phyloP scores from a whole-genome alignment of 164 flowering plant genomes.

The Protea cynaroides region DNA sequence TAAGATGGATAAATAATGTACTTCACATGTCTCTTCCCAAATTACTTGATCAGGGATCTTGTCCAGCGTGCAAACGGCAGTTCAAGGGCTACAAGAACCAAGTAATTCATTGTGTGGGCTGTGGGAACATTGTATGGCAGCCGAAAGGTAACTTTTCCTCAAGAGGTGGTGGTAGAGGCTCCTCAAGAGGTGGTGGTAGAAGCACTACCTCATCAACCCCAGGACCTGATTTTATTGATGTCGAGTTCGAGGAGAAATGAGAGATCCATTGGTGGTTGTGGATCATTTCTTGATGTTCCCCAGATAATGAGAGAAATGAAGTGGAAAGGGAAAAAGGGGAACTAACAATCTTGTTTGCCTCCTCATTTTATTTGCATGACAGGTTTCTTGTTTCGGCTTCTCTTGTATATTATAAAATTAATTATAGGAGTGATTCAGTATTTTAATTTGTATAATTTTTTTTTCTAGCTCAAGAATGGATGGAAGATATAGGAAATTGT shows the following conservation, averaged over 20 bases:
- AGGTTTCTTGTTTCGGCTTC: not conserved
- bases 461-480: not conserved
- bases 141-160: slow-evolving; percentile 59
- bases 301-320: not conserved
- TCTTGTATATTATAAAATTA: not conserved
- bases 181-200: too few relatives aligned
- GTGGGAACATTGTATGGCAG: slow-evolving; percentile 91
- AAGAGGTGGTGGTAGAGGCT: slow-evolving; percentile 29
- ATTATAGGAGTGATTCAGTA: not conserved
- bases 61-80: slow-evolving; percentile 78
- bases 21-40: not conserved
- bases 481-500: not conserved
- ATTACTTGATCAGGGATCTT: slow-evolving; percentile 55
- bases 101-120: slow-evolving; percentile 56
- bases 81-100: slow-evolving; percentile 67
- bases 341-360: too few relatives aligned
- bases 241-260: slow-evolving; percentile 87
- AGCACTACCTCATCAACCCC: slow-evolving; percentile 29
- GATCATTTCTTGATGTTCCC: not conserved
- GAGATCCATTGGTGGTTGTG: not conserved
- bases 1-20: not conserved
- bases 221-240: slow-evolving; percentile 66
- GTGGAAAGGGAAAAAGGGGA: slow-evolving; percentile 1
- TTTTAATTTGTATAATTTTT: not conserved
- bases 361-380: too few relatives aligned